Percentiles rank a stretch among this genome's conserved stretches.
Evolutionary conservation across 2,329 filamentous ascomycete genomes (phyloP).

Genomic region (Lecanicillium sp.): DNA sequence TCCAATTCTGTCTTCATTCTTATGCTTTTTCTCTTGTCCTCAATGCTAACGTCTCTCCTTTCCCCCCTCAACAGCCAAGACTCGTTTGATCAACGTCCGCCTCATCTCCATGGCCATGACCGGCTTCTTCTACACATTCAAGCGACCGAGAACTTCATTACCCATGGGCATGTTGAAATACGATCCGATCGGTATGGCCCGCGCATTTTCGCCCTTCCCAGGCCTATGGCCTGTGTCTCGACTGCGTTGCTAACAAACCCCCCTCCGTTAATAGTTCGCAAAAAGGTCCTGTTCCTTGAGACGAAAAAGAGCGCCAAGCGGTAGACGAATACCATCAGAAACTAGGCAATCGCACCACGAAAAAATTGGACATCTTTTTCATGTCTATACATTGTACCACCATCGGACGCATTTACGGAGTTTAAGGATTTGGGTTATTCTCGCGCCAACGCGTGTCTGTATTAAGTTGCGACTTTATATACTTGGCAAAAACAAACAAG

Average conservation of each 20-base stretch:
- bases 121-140: constrained; percentile 90
- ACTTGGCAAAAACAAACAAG: neutral
- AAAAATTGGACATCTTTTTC: neutral
- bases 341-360: neutral
- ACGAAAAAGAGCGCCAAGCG: constrained; percentile 70
- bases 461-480: neutral
- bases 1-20: neutral
- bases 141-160: constrained; percentile 68
- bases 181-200: constrained; percentile 73
- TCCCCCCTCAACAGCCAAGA: constrained; percentile 57
- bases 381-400: constrained; percentile 5
- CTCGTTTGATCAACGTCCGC: constrained; percentile 82
- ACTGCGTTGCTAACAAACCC: neutral
- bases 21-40: neutral
- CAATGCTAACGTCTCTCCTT: neutral
- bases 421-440: constrained; percentile 5
- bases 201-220: too few relatives aligned
- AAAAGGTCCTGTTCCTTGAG: constrained; percentile 93
- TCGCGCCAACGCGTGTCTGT: neutral
- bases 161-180: constrained; percentile 98
- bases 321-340: constrained; percentile 2
- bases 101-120: constrained; percentile 98
- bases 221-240: constrained; percentile 1
- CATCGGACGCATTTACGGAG: constrained; percentile 9
- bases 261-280: constrained; percentile 56